Evolutionary conservation across 2,329 filamentous ascomycete genomes (phyloP), one percentile per base, ranked within the genome.

Genomic region (Beauveria rudraprayagi): DNA sequence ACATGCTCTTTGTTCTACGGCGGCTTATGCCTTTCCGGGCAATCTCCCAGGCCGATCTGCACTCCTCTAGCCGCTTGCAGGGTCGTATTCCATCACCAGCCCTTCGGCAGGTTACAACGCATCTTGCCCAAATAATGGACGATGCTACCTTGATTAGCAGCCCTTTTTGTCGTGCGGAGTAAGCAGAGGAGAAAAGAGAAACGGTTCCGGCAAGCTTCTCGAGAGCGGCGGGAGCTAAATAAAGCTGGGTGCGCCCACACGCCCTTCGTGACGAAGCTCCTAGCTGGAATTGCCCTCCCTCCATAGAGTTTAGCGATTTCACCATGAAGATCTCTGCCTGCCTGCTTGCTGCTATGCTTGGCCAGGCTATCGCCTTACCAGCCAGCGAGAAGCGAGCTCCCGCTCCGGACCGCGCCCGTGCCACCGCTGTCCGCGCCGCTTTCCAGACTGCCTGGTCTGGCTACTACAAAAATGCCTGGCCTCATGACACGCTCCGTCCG

Each of bases 401-500:
- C 17, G 34, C 52, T 22, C 61, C 61, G 5, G 52, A 63, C 41
- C 46, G 52, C n/a, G 51, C 16, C 9, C 56, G 61, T 37, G 61
- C 61, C 46, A 28, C 22, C 5, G 56, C 40, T 5, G 61, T 63
- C 46, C 56, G 56, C 40, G 28, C 85, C 60, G 86, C 86, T 0
- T 93, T 92, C 68, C 77, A 82, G 62, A 81, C 81, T 66, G 86
- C 88, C 3, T 92, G 89, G 88, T 74, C 85, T 62, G 89, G 87
- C 2, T 93, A 93, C 71, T 82, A 84, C 68, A 76, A 84, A 73
- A 84, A 90, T 73, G 90, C 90, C 0, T 93, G 90, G 64, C 89
- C 89, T 1, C 84, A 90, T 66, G 91, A 95, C 71, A 89, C 90
- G 48, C 76, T 95, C 9, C 79, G 77, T 63, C 90, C 91, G 0